A percentile compares a stretch with the other conserved stretches of the same genome.
These are phyloP conservation scores for Globisporangium paroecandrum DNA, from an alignment of 352 stramenopile species.

Conservation along the genomic window DNA sequence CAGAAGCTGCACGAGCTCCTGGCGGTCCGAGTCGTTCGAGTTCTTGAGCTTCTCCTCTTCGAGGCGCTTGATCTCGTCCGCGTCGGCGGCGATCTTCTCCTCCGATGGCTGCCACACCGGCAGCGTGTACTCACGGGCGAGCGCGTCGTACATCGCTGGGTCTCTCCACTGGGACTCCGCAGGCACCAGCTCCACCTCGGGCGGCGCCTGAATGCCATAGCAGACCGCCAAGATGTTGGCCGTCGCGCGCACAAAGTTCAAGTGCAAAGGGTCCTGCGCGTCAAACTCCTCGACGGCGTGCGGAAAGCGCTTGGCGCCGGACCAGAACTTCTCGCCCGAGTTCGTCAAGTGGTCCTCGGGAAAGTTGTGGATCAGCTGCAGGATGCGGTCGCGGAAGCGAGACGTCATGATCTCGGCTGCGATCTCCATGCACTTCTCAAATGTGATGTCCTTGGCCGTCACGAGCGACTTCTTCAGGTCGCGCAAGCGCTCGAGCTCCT, in stretches of 20 bases:
- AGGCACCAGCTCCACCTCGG: slow-evolving; percentile 61
- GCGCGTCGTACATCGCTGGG: slow-evolving; percentile 54
- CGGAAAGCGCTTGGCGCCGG: slow-evolving; percentile 81
- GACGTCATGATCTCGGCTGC: slow-evolving; percentile 76
- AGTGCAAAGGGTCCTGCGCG: slow-evolving; percentile 52
- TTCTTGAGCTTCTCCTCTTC: slow-evolving; percentile 68
- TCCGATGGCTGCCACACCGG: slow-evolving; percentile 64
- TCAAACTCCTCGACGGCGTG: slow-evolving; percentile 64
- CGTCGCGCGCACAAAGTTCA: slow-evolving; percentile 77
- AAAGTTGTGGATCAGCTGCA: slow-evolving; percentile 86
- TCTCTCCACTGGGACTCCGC: slow-evolving; percentile 85
- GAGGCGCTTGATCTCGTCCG: slow-evolving; percentile 61
- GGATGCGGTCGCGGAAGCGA: slow-evolving; percentile 86
- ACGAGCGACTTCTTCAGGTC: slow-evolving; percentile 51
- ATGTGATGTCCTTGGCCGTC: slow-evolving; percentile 50
- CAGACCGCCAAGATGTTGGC: slow-evolving; percentile 81
- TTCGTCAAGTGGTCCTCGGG: slow-evolving; percentile 81
- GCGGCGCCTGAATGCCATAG: slow-evolving; percentile 66
- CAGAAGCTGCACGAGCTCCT: slow-evolving; percentile 66
- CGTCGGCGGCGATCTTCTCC: slow-evolving; percentile 76
- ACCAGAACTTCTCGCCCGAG: slow-evolving; percentile 83
- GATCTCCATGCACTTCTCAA: slow-evolving; percentile 68
- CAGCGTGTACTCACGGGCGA: slow-evolving; percentile 37
- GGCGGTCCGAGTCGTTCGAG: slow-evolving; percentile 57
- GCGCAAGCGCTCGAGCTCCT: slow-evolving; percentile 71